phyloP scores from a whole-genome alignment of 495 filamentous ascomycete species.

The Penicillium paradoxum region DNA sequence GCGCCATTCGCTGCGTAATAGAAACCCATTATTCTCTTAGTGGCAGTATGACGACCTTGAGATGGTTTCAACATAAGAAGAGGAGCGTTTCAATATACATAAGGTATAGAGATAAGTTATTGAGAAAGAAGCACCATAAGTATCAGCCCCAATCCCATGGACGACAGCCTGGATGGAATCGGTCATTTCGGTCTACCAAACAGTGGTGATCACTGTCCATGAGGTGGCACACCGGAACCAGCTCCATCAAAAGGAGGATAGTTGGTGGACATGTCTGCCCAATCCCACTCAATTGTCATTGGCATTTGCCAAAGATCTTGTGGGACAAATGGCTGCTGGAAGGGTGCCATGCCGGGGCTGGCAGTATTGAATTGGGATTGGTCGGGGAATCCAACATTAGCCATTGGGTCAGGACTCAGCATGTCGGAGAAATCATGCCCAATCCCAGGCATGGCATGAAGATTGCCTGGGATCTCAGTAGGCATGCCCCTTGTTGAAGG shows the following conservation, averaged over 20 bases:
- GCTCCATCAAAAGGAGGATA: slow-evolving; percentile 38
- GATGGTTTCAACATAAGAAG: background rate
- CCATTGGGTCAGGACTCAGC: slow-evolving; percentile 39
- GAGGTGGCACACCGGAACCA: slow-evolving; percentile 17
- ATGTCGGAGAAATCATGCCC: slow-evolving; percentile 38
- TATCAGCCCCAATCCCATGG: background rate
- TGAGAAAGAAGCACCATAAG: background rate
- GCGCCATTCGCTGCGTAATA: slow-evolving; percentile 9
- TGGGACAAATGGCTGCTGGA: slow-evolving; percentile 92
- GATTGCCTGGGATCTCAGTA: slow-evolving; percentile 22
- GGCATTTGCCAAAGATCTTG: slow-evolving; percentile 95
- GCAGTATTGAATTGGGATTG: slow-evolving; percentile 30
- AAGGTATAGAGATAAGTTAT: slow-evolving; percentile 5
- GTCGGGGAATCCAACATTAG: slow-evolving; percentile 41
- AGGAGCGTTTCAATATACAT: slow-evolving; percentile 9
- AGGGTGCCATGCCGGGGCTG: slow-evolving; percentile 46
- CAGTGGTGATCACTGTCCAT: slow-evolving; percentile 20
- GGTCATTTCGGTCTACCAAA: slow-evolving; percentile 1
- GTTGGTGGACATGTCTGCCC: slow-evolving; percentile 75
- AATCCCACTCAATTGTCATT: slow-evolving; percentile 97
- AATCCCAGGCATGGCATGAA: slow-evolving; percentile 31
- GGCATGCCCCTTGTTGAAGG: slow-evolving; percentile 26
- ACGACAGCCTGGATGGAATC: background rate
- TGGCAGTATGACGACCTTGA: background rate
- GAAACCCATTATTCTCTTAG: background rate